Conservation (phyloP, 192 early-diverging fungal species). For the Geranomyces michiganensis region DNA sequence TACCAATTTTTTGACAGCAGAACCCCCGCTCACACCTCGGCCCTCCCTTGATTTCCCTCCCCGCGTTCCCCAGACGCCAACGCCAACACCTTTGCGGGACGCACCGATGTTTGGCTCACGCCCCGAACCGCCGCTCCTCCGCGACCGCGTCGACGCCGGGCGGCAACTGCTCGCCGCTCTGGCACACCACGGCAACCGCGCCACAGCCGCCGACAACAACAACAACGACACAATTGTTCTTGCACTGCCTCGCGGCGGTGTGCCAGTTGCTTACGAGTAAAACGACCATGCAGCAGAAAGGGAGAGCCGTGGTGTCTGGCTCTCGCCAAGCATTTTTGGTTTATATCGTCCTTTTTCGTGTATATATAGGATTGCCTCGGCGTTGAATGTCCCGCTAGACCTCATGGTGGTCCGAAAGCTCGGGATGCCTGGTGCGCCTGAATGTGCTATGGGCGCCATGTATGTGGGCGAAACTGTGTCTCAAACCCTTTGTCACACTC, state of each 20-base stretch:
- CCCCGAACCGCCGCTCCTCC: not conserved
- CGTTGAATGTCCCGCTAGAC: constrained; percentile 40
- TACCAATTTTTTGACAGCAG: too few species aligned
- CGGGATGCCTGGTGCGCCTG: constrained; percentile 38
- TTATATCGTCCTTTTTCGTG: not conserved
- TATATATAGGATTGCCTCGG: constrained; percentile 22
- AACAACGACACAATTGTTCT: constrained; percentile 23
- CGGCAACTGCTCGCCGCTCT: constrained; percentile 19
- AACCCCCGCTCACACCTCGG: too few species aligned
- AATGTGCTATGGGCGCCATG: constrained; percentile 47
- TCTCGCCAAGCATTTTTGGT: not conserved
- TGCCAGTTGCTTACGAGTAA: constrained; percentile 44
- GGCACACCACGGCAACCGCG: too few species aligned
- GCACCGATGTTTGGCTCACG: not conserved
- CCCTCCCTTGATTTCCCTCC: too few species aligned
- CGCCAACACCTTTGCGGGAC: too few species aligned
- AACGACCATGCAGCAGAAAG: too few species aligned
- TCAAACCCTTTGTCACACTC: too few species aligned
- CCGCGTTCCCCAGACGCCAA: too few species aligned
- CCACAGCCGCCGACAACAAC: not conserved
- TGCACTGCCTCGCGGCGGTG: constrained; percentile 47
- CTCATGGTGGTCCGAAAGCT: constrained; percentile 46
- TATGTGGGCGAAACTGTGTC: too few species aligned
- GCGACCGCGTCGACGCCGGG: constrained; percentile 34
- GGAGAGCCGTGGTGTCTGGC: not conserved